Base-by-base conservation (phyloP, 495 filamentous ascomycete species). In the Filosporella fistucella region DNA sequence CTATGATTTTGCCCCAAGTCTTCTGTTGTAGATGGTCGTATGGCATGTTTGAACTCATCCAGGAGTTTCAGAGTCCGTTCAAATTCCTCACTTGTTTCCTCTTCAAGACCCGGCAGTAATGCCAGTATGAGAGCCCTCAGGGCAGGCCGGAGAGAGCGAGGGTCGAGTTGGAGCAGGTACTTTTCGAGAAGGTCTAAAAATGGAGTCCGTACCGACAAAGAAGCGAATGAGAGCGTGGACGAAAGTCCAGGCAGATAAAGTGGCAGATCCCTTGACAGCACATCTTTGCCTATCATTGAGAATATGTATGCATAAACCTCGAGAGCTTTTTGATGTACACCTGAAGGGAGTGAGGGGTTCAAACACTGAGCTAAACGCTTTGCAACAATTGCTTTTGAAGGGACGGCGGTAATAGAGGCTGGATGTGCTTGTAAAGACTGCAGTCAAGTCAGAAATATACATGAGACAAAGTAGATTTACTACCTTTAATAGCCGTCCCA, bases 261-360 rank as follows among this genome's bases (percentile, higher is more conserved):
- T 16, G 82, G 76, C 16, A 99, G 76, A 60, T 97, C 93, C 54
- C 74, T 71, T 23, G 88, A 83, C 16, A 97, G 70, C 2, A 79
- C 81, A 55, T 93, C 85, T 56, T 72, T 76, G 21, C 84, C 84
- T 61, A 91, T 85, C 33, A 81, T 70, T 13, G 76, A 72, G 56
- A 99, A 99, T 48, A 97, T 84, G 54, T 88, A 89, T 7, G 69
- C 77, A 64, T 97, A 97, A 25, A 97, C 89, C 64, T 97, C 93
- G 23, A 99, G 76, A 3, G 93, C 82, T 61, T 97, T 97, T 61
- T 97, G 94, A 69, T 99, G 93, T n/a, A 99, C 93, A 17, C 94
- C 93, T 0, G 93, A 95, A 24, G 93, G 93, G 30, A 99, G 70
- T 2, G 84, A 83, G 26, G 94, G 90, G 60, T 96, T 93, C 53